Evolutionary conservation across 148 eudicot genomes (phyloP), one percentile per base, ranked within the genome.

Genomic region (Rhododendron ovatum): DNA sequence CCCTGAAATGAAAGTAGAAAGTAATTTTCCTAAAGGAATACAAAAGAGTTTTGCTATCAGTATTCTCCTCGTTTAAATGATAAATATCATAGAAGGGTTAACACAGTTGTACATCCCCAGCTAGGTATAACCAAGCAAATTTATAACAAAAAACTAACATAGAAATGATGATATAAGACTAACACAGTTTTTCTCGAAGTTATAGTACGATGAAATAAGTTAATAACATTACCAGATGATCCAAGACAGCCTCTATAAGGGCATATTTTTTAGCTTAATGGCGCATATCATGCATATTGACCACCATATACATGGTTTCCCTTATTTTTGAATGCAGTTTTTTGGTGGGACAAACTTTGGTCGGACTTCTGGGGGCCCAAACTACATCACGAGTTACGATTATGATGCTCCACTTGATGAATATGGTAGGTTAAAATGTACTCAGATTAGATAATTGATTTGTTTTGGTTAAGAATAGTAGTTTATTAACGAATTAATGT

Each of bases 361-460:
- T 35, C 94, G 98, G 79, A 93, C 96, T 86, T 89, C 99, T 55
- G 99, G 99, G 57, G 99, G 99, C 76, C 99, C 99, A 84, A 92
- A 92, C 85, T 91, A 92, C 85, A 91, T 94, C 85, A 98, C 98
- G 82, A 98, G 99, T 85, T 98, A 95, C 85, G 99, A 95, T 75
- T 98, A 98, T 88, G 99, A 98, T 94, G 99, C 99, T 76, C 99
- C 99, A 57, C 84, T 98, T 83, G 98, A 98, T 91, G 99, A 98
- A 94, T 98, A 94, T 91, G 99, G 99, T 95, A 87, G 51, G 91
- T 83, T 88, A 13, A 82, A 57, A 8, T 80, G 24, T 83, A 61
- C 33, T 71, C 48, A 69, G 51, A 47, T 84, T 4, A 53, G 43
- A 59, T 22, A 78, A 53, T 43, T 18, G 30, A 14, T 71, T 14